Evolutionary conservation across 768 basidiomycete species (phyloP), one percentile per base, ranked within the genome.

Genomic region (Podaxis pistillaris): DNA sequence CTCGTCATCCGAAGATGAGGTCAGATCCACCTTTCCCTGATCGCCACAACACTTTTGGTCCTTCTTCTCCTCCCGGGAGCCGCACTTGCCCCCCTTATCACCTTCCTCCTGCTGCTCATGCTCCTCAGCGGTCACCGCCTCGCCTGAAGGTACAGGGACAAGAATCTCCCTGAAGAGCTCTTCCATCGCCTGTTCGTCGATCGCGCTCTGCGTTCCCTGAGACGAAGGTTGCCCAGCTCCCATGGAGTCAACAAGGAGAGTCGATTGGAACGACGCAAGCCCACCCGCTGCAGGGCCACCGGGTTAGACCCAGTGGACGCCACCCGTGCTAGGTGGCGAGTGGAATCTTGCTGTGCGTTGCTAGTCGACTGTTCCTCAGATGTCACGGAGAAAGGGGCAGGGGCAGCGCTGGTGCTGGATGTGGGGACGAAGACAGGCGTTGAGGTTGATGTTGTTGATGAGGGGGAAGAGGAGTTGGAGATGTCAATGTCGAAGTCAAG

Each of bases 271-370:
- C 30, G 62, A 54, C 62, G 60, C 72, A 79, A 80, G 77, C 78
- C 88, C 90, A 91, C 92, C 93, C 92, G 93, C 93, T 94, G 93
- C 93, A 88, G 90, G 93, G 93, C 81, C 88, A 86, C 81, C 81
- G 82, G 77, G 74, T 76, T 76, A 78, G 76, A 76, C 73, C 78
- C 82, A 80, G 83, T 83, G 86, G 83, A 87, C 93, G 85, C 93
- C 93, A 94, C 89, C 93, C 93, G 93, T 94, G 93, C 93, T 89
- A 90, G 89, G 88, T 94, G 93, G 93, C 93, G 87, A 94, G 93
- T 90, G 87, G 90, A 76, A 73, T 88, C 81, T 60, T 62, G 60
- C 44, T 54, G 73, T 74, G 73, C 64, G 76, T 74, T 68, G 67
- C 69, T 59, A 61, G 66, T 72, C 64, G 64, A 62, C 70, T 52